These are phyloP conservation scores for Exophiala dermatitidis DNA, from an alignment of 2,329 filamentous ascomycete species.

Conservation along the genomic window DNA sequence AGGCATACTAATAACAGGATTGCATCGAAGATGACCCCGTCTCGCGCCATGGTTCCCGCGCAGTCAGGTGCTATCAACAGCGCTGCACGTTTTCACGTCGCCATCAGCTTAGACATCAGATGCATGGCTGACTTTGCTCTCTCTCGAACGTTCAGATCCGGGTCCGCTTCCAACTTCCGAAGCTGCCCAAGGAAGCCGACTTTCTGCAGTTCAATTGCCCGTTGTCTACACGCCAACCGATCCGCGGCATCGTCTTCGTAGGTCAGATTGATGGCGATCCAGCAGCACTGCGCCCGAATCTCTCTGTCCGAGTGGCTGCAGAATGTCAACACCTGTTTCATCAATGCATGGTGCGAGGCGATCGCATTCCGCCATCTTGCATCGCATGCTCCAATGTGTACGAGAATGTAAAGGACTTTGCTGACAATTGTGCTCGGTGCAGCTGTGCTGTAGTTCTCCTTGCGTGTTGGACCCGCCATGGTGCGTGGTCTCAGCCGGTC, in stretches of 20 bases:
- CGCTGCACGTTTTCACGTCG: slow-evolving; percentile 1
- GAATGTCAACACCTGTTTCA: slow-evolving; percentile 65
- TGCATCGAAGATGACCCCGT: no score
- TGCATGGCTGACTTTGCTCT: slow-evolving; percentile 71
- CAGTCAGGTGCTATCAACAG: no score
- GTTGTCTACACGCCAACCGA: slow-evolving; percentile 47
- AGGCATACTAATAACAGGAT: no score
- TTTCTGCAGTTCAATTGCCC: slow-evolving; percentile 61
- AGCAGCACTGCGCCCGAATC: slow-evolving; percentile 71
- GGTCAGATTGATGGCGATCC: slow-evolving; percentile 77
- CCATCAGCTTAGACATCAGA: slow-evolving; percentile 39
- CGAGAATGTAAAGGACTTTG: slow-evolving; percentile 71
- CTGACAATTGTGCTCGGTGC: slow-evolving; percentile 59
- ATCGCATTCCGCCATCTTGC: slow-evolving; percentile 71
- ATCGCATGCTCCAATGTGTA: slow-evolving; percentile 78
- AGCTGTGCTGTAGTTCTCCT: slow-evolving; percentile 30
- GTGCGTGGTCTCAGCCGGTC: slow-evolving; percentile 62
- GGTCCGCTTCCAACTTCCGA: slow-evolving; percentile 57
- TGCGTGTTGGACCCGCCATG: slow-evolving; percentile 23
- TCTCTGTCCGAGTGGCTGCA: slow-evolving; percentile 65
- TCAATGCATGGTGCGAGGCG: slow-evolving; percentile 66
- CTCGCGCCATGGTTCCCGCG: not conserved
- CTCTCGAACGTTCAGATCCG: slow-evolving; percentile 75
- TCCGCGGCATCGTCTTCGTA: slow-evolving; percentile 67
- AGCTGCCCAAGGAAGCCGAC: slow-evolving; percentile 65